These are phyloP conservation scores for Colletotrichum tropicicola DNA, from an alignment of 2,329 filamentous ascomycete species.

Conservation along the genomic window DNA sequence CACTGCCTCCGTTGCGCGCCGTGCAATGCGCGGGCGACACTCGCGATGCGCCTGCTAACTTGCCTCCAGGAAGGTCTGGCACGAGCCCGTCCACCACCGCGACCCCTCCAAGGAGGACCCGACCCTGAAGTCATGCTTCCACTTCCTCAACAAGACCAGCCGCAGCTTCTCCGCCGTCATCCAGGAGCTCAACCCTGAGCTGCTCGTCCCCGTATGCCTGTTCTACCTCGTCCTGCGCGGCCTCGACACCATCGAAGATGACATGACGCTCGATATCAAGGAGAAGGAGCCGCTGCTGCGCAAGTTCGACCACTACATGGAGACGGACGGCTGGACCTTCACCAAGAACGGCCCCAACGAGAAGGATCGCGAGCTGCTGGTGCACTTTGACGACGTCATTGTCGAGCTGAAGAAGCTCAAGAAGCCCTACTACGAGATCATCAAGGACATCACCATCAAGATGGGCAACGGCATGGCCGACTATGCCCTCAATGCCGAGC, in stretches of 20 bases:
- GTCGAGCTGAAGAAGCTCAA: conserved; percentile 90
- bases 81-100: conserved; percentile 90
- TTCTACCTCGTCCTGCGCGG: conserved; percentile 95
- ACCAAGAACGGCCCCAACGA: conserved; percentile 86
- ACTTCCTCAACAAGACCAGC: conserved; percentile 86
- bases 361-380: conserved; percentile 91
- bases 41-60: conserved; percentile 9
- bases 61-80: conserved; percentile 86
- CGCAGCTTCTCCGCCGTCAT: conserved; percentile 95
- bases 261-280: conserved; percentile 87
- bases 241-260: conserved; percentile 98
- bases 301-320: conserved; percentile 81
- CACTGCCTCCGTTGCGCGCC: neutral
- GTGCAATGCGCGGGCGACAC: neutral
- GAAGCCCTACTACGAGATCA: conserved; percentile 82
- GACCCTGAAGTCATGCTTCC: conserved; percentile 84
- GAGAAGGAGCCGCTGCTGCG: conserved; percentile 89
- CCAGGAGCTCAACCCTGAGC: conserved; percentile 92
- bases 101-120: conserved; percentile 78
- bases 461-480: conserved; percentile 99
- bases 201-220: conserved; percentile 86
- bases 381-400: conserved; percentile 90
- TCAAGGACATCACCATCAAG: conserved; percentile 89
- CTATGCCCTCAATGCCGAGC: conserved; percentile 85
- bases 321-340: conserved; percentile 91